phyloP scores from a whole-genome alignment of 306 rosid species.

The Erythrophleum fordii region DNA sequence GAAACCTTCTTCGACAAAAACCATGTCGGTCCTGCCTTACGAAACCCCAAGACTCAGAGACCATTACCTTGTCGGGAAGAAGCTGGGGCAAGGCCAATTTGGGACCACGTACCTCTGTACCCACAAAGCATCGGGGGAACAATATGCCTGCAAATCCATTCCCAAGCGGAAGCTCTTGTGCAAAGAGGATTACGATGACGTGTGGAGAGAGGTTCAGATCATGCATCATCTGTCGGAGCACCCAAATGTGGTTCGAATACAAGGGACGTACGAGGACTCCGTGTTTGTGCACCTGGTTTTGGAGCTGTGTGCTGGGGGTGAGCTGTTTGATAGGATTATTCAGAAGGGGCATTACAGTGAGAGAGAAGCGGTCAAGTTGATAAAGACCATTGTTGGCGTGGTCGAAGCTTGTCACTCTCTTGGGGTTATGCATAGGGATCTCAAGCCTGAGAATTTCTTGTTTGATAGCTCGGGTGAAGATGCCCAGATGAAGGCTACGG shows the following conservation, averaged over 20 bases:
- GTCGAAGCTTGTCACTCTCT: constrained; percentile 89
- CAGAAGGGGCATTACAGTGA: constrained; percentile 89
- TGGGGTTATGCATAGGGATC: constrained; percentile 96
- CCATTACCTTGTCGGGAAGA: constrained; percentile 80
- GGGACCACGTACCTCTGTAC: constrained; percentile 79
- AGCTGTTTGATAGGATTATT: constrained; percentile 86
- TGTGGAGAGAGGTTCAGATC: constrained; percentile 95
- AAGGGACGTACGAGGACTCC: constrained; percentile 83
- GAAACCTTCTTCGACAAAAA: constrained; percentile 32
- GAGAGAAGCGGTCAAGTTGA: constrained; percentile 78
- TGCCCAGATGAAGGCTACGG: constrained; percentile 81
- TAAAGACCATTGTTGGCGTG: constrained; percentile 80
- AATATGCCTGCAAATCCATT: constrained; percentile 85
- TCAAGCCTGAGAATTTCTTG: constrained; percentile 94
- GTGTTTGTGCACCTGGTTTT: constrained; percentile 86
- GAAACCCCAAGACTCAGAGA: constrained; percentile 74
- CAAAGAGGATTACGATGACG: constrained; percentile 79
- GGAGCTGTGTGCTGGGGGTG: constrained; percentile 92
- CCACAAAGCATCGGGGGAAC: constrained; percentile 57
- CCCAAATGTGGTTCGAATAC: constrained; percentile 70
- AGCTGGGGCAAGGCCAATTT: constrained; percentile 85
- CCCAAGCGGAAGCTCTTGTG: constrained; percentile 84
- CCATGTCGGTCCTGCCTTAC: constrained; percentile 63
- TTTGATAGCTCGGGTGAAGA: constrained; percentile 74
- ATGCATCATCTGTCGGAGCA: constrained; percentile 90